These are phyloP conservation scores for Exophiala spinifera DNA, from an alignment of 2,329 filamentous ascomycete species.

Conservation along the genomic window DNA sequence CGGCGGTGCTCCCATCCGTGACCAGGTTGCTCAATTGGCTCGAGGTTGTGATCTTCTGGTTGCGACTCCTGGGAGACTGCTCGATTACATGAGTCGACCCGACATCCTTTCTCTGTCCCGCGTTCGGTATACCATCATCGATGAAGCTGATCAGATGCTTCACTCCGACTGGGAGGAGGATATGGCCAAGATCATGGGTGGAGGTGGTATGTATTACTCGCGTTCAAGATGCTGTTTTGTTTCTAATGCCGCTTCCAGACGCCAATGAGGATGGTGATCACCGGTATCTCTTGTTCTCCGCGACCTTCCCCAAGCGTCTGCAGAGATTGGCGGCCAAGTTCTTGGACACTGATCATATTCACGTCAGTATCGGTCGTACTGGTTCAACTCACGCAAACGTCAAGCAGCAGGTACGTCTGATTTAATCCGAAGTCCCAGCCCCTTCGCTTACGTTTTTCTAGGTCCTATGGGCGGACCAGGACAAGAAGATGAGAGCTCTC, in stretches of 20 bases:
- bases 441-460: slow-evolving; percentile 32
- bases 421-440: neutral
- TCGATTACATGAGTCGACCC: slow-evolving; percentile 72
- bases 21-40: slow-evolving; percentile 69
- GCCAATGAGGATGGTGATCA: slow-evolving; percentile 71
- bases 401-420: slow-evolving; percentile 57
- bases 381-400: slow-evolving; percentile 83
- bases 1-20: slow-evolving; percentile 70
- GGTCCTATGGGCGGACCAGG: slow-evolving; percentile 64
- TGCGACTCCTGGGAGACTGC: slow-evolving; percentile 79
- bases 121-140: slow-evolving; percentile 75
- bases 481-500: slow-evolving; percentile 67
- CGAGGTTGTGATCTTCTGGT: slow-evolving; percentile 89
- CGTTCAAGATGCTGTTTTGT: slow-evolving; percentile 16
- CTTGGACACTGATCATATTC: slow-evolving; percentile 69
- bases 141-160: slow-evolving; percentile 94
- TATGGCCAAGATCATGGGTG: slow-evolving; percentile 71
- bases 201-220: slow-evolving; percentile 64
- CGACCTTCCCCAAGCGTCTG: slow-evolving; percentile 81
- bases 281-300: slow-evolving; percentile 80
- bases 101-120: slow-evolving; percentile 68
- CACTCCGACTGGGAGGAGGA: slow-evolving; percentile 73
- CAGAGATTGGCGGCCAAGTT: slow-evolving; percentile 74
- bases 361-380: slow-evolving; percentile 80
- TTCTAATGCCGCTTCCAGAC: slow-evolving; percentile 49